Evolutionary conservation across 1,284 basidiomycete genomes (phyloP), one percentile per base, ranked within the genome.

Genomic region (Agroathelia rolfsii): DNA sequence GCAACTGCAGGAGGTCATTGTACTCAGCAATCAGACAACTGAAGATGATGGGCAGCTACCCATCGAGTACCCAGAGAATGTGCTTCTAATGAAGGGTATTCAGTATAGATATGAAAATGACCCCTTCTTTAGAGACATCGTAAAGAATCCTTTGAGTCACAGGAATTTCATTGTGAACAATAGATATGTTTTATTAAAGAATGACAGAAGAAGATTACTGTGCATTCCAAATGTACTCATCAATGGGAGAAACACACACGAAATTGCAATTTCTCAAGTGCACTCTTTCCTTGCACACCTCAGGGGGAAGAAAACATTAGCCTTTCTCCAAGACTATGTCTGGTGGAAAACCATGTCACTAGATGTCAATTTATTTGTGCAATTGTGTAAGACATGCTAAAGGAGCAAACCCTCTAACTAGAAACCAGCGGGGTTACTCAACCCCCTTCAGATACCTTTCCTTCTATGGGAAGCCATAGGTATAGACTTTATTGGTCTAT

Each of bases 401-500:
- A 19, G 15, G 1, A 51, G 42, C 5, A 61, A 61, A 30, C 44
- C 53, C 0, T 37, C 20, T 5, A 57, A 48, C 24, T 52, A 57
- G 24, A 44, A 46, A 25, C 53, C 56, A 0, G 53, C 44, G 25
- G 55, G 61, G 2, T 29, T 56, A 2, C 40, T 62, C 3, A 51
- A 57, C 14, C 48, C 53, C 1, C 37, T 63, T 0, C 11, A 34
- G 0, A 40, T 62, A 2, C 59, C 60, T 0, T 27, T 17, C 0
- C 18, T 37, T 4, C 58, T 59, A 7, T 64, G 61, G 59, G 47
- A 60, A 29, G 34, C 45, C 0, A 54, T 68, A 2, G 54, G 56
- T 0, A 54, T 69, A 6, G 64, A 69, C 31, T 66, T 67, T 34
- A 52, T 69, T 0, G 60, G 64, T 3, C 60, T n/a, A n/a, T n/a